A percentile compares a stretch with the other conserved stretches of the same genome.
phyloP scores from a whole-genome alignment of 805 yeast species.

The Wickerhamiella kazuoi region DNA sequence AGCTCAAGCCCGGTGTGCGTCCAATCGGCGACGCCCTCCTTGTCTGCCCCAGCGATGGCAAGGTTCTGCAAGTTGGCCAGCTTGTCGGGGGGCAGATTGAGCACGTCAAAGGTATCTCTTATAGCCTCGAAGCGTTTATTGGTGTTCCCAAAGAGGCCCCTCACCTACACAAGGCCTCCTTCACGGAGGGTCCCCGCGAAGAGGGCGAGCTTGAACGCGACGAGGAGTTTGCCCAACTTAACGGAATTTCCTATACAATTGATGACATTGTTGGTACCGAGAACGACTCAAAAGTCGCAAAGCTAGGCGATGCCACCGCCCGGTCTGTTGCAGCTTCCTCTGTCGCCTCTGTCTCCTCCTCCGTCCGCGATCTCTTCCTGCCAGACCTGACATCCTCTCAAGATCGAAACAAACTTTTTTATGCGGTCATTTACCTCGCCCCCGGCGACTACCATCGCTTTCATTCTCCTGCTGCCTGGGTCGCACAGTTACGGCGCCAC shows the following conservation, averaged over 20 bases:
- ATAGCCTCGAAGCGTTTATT: slow-evolving; percentile 70
- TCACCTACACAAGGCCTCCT: slow-evolving; percentile 1
- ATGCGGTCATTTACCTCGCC: slow-evolving; percentile 83
- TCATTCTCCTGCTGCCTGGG: slow-evolving; percentile 96
- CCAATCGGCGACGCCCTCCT: slow-evolving; percentile 52
- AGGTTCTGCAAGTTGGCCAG: slow-evolving; percentile 66
- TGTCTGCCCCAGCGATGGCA: slow-evolving; percentile 90
- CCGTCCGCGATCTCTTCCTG: slow-evolving; percentile 5
- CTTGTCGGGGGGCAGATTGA: slow-evolving; percentile 56
- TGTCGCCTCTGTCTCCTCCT: neutral
- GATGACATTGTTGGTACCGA: slow-evolving; percentile 43
- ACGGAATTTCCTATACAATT: slow-evolving; percentile 54
- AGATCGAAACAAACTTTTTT: slow-evolving; percentile 44
- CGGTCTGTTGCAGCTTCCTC: slow-evolving; percentile 12
- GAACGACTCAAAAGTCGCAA: slow-evolving; percentile 29
- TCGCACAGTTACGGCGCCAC: slow-evolving; percentile 78
- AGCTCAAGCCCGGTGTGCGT: slow-evolving; percentile 57
- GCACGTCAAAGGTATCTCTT: slow-evolving; percentile 93
- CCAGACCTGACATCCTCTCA: slow-evolving; percentile 17
- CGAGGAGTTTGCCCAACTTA: slow-evolving; percentile 57
- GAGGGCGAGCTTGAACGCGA: slow-evolving; percentile 32
- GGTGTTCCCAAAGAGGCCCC: slow-evolving; percentile 29
- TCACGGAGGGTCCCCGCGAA: slow-evolving; percentile 1
- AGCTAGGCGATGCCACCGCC: slow-evolving; percentile 53
- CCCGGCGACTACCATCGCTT: slow-evolving; percentile 98